Percentiles rank a stretch among this genome's conserved stretches.
These are phyloP conservation scores for Ephemerocybe angulata DNA, from an alignment of 768 basidiomycete genomes.

Conservation along the genomic window DNA sequence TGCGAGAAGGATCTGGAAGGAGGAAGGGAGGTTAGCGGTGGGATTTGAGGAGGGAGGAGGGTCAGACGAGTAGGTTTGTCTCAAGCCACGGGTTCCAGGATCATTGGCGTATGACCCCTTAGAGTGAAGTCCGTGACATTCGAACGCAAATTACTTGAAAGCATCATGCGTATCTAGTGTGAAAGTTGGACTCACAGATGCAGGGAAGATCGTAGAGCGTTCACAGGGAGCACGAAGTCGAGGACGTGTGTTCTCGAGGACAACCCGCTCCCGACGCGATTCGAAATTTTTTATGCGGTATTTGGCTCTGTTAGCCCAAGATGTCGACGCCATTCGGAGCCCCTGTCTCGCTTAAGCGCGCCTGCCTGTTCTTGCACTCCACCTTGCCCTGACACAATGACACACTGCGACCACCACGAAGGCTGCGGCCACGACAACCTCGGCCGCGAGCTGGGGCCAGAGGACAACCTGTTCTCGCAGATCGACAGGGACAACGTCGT, in stretches of 20 bases:
- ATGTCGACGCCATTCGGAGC: neutral
- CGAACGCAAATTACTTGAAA: conserved; percentile 89
- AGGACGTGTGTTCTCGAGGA: neutral
- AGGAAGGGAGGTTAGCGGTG: conserved; percentile 1
- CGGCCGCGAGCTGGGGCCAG: conserved; percentile 43
- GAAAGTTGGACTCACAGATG: conserved; percentile 7
- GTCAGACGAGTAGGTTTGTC: conserved; percentile 61
- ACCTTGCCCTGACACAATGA: conserved; percentile 39
- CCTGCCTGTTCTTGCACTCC: neutral
- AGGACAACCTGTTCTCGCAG: conserved; percentile 68
- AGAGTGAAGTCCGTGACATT: conserved; percentile 50
- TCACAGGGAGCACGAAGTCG: conserved; percentile 10
- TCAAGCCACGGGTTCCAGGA: conserved; percentile 68
- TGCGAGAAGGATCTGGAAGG: neutral
- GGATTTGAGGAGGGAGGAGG: conserved; percentile 10
- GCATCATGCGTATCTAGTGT: conserved; percentile 40
- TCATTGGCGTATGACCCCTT: conserved; percentile 75
- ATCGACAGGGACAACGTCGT: conserved; percentile 81
- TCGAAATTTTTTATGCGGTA: neutral
- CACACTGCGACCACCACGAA: conserved; percentile 50
- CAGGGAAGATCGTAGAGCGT: too few species aligned
- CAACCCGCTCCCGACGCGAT: neutral
- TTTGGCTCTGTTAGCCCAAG: conserved; percentile 3
- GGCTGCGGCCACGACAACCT: conserved; percentile 59
- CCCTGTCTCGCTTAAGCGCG: neutral